Base-by-base conservation (phyloP, 208 protist genomes). In the Lotmaria passim region DNA sequence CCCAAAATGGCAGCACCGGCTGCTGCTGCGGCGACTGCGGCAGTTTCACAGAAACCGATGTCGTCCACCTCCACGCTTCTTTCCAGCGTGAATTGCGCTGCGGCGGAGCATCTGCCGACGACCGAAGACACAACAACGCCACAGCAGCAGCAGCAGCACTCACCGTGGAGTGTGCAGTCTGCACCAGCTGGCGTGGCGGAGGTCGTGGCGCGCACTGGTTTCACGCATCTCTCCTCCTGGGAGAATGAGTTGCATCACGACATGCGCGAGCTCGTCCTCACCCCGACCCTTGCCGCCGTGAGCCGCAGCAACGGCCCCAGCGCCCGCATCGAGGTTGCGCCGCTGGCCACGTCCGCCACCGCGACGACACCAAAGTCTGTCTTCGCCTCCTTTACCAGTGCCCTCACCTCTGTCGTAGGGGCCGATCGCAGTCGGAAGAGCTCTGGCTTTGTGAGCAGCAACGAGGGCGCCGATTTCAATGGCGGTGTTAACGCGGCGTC, bases 401-500 rank as follows among this genome's bases (percentile, higher is more conserved):
- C 33, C 15, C 28, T 17, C 26, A 17, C 26, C 28, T 58, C 52
- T 2, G 46, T 21, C n/a, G 30, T 7, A 4, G 19, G 28, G 30
- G 57, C 57, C 12, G 43, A 24, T 15, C 21, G 43, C 3, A 50
- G 26, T 43, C 7, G 57, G 24, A 3, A 23, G 0, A 38, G 41
- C 24, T 63, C 57, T 7, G 38, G 57, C 57, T 12, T 63, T 11
- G 41, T n/a, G 15, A 48, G 57, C 43, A 38, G 57, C 43, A 51
- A 5, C 23, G 26, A 38, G 17, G 43, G 23, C 19, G 7, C 7
- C 33, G 34, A 15, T 59, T 2, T 23, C 2, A 19, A 12, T 33
- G 50, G 8, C 50, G 33, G 30, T n/a, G n/a, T n/a, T n/a, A n/a
- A n/a, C n/a, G n/a, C n/a, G n/a, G n/a, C n/a, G n/a, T n/a, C n/a